Base-by-base conservation (phyloP, 495 filamentous ascomycete genomes). In the Pseudevernia furfuracea region DNA sequence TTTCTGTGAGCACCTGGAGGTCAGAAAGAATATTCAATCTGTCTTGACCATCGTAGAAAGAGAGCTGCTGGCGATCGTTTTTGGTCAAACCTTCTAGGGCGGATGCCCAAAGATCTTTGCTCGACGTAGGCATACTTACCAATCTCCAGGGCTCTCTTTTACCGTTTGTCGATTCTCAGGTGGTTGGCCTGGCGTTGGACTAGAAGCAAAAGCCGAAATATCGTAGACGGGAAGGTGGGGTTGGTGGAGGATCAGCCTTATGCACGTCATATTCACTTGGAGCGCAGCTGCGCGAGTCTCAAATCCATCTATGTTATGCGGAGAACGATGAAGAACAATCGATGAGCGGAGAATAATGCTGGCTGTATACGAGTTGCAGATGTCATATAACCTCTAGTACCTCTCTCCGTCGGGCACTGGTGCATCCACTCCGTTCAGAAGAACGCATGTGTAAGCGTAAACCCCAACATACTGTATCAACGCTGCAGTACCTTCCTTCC, bases 91-190 rank as follows among this genome's bases (percentile, higher is more conserved):
- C 15, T 17, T 53, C 28, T 2, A 53, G 15, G 28, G 49, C 49
- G 28, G 28, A 32, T 53, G 49, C 49, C 49, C 49, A 53, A 6
- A 53, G 49, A 32, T 53, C 49, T 53, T 53, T 53, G 49, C 28
- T 53, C 28, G 49, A 32, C 17, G 15, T 53, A 32, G 28, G 1
- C 49, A 53, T 53, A 2, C 49, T 32, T 53, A 2, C 2, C 46
- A 49, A 49, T 28, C 21, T 49, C 49, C 4, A 32, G 28, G 3
- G 11, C 46, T 53, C 14, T 19, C 23, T 53, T 53, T 6, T 30
- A 4, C 14, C 25, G 15, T 1, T 3, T 52, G 4, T 25, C 11
- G 7, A 15, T 30, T 25, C 25, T 52, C 4, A 2, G 49, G 28
- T 14, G 49, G 49, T 28, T 32, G 15, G 23, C 10, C 46, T n/a